These are phyloP conservation scores for Colletotrichum sp. DNA, from an alignment of 2,329 filamentous ascomycete species.

Conservation along the genomic window DNA sequence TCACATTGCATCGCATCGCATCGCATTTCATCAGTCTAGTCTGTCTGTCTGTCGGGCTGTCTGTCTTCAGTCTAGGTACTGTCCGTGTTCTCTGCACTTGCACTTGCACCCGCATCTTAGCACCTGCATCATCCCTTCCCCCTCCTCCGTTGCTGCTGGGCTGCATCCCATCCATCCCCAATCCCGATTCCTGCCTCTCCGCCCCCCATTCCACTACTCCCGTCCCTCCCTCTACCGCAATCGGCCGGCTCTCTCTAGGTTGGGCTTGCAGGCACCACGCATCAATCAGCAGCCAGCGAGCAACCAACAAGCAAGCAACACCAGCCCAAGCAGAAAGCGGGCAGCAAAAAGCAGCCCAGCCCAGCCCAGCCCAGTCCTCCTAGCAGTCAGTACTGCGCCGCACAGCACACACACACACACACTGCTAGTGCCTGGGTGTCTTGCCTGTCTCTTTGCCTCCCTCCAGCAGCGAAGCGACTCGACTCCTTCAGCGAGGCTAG, in stretches of 20 bases:
- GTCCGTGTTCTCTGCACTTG: background rate
- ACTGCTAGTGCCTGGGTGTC: background rate
- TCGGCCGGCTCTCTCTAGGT: background rate
- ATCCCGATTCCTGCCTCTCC: background rate
- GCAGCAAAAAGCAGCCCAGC: background rate
- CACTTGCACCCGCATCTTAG: background rate
- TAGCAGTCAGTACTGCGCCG: background rate
- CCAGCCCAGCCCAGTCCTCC: background rate
- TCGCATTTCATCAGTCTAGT: background rate
- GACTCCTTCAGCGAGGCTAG: slow-evolving; percentile 24
- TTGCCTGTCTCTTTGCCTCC: background rate
- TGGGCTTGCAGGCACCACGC: background rate
- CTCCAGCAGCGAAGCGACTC: background rate
- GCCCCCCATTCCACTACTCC: slow-evolving; percentile 11
- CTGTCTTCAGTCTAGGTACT: background rate
- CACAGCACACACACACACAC: background rate
- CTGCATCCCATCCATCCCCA: background rate
- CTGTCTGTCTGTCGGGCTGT: background rate
- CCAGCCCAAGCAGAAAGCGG: background rate
- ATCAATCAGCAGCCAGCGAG: background rate
- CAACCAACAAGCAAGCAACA: background rate
- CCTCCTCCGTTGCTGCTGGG: background rate
- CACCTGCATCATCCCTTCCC: background rate
- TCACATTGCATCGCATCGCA: background rate
- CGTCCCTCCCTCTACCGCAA: background rate